Evolutionary conservation across 2,329 filamentous ascomycete species (phyloP).

Genomic region (Claviceps digitariae): DNA sequence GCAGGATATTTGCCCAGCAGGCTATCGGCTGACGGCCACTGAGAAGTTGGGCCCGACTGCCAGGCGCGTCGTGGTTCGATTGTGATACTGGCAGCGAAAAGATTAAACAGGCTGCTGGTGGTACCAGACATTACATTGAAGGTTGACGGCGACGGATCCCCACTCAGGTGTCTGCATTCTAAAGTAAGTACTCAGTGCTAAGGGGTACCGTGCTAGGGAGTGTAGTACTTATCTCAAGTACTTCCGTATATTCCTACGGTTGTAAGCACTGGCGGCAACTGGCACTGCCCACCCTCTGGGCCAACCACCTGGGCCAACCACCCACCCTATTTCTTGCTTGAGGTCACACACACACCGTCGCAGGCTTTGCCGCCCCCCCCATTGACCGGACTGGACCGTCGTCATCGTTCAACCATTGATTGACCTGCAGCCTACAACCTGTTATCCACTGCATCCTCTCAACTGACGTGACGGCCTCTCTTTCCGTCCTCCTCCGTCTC

Average conservation of each 20-base stretch:
- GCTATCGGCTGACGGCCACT: neutral
- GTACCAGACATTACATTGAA: too few relatives aligned
- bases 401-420: conserved; percentile 1
- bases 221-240: too few relatives aligned
- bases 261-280: too few relatives aligned
- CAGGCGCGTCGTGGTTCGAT: too few relatives aligned
- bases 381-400: too few relatives aligned
- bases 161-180: neutral
- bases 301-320: too few relatives aligned
- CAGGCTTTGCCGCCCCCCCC: neutral
- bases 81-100: neutral
- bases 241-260: too few relatives aligned
- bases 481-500: neutral
- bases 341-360: neutral
- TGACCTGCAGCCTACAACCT: neutral
- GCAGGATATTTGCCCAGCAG: neutral
- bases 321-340: neutral
- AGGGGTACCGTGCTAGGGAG: too few relatives aligned
- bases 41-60: neutral
- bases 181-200: too few relatives aligned
- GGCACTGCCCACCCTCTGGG: too few relatives aligned
- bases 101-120: neutral
- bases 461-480: neutral
- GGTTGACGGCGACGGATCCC: too few relatives aligned
- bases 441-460: too few relatives aligned